Conservation (phyloP, 768 basidiomycete species). For the Lactarius sanguifluus region DNA sequence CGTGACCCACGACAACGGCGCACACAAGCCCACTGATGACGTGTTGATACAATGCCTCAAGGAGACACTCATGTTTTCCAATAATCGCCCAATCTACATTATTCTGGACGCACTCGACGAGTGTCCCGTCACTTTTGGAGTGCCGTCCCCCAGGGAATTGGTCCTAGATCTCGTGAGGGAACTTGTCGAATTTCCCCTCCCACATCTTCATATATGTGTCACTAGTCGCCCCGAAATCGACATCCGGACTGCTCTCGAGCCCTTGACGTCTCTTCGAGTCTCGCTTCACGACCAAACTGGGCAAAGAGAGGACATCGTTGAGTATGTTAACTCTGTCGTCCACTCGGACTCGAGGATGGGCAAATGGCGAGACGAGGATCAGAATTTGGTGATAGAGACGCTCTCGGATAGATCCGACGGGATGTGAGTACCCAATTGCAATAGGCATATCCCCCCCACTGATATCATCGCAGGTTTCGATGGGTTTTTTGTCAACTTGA, state of each 20-base stretch:
- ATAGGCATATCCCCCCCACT: fast-evolving
- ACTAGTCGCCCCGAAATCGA: background rate
- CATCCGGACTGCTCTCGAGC: background rate
- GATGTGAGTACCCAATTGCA: background rate
- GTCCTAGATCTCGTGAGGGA: background rate
- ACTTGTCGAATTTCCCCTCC: background rate
- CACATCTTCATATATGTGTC: background rate
- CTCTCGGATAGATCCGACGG: background rate
- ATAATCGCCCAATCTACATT: background rate
- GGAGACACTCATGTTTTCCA: background rate
- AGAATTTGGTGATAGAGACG: background rate
- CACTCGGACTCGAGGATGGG: background rate
- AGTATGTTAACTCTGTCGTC: background rate
- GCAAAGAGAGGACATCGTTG: background rate
- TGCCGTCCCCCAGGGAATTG: background rate
- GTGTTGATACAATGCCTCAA: background rate
- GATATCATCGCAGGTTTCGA: background rate
- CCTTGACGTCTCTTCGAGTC: background rate
- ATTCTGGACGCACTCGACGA: slow-evolving; percentile 7
- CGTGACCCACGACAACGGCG: background rate
- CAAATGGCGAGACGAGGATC: background rate
- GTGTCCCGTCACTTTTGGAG: background rate
- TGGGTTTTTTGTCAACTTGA: background rate
- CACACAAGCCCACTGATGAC: slow-evolving; percentile 1
- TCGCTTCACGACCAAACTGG: background rate